A percentile compares a stretch with the other conserved stretches of the same genome.
Evolutionary conservation across 495 filamentous ascomycete species (phyloP).

Genomic region (Neurospora sp.): DNA sequence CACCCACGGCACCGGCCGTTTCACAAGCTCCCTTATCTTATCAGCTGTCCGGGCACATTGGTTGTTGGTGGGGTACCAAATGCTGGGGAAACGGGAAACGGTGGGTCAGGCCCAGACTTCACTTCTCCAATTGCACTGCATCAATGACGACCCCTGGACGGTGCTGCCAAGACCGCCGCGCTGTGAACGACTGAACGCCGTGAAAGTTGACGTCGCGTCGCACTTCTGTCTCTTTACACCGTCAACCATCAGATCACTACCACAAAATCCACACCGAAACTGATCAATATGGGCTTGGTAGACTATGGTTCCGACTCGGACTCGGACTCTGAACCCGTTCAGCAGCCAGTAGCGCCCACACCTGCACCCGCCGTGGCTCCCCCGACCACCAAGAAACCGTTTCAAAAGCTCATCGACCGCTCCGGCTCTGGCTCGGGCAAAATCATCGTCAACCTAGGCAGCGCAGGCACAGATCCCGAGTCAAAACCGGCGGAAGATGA

Average conservation of each 20-base stretch:
- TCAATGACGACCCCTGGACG: neutral
- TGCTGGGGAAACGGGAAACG: neutral
- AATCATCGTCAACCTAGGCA: constrained; percentile 70
- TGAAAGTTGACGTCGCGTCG: neutral
- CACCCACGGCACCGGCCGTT: neutral
- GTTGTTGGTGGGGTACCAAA: neutral
- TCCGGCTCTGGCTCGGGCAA: constrained; percentile 50
- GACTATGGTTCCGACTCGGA: constrained; percentile 76
- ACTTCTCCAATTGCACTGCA: neutral
- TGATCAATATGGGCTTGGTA: constrained; percentile 56
- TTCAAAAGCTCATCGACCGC: constrained; percentile 69
- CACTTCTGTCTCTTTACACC: neutral
- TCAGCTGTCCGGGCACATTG: neutral
- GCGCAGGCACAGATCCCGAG: constrained; percentile 24
- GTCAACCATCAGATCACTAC: neutral
- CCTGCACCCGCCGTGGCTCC: constrained; percentile 14
- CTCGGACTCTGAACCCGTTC: constrained; percentile 54
- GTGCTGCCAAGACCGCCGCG: neutral
- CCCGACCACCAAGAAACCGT: constrained; percentile 38
- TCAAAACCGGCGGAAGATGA: constrained; percentile 30
- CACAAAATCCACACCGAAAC: neutral
- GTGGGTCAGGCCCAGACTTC: neutral
- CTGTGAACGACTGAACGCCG: neutral
- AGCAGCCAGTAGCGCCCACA: constrained; percentile 17
- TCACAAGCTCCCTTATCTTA: neutral